Evolutionary conservation across 139 green algal genomes (phyloP), one percentile per base, ranked within the genome.

Genomic region (Gonium pectorale): DNA sequence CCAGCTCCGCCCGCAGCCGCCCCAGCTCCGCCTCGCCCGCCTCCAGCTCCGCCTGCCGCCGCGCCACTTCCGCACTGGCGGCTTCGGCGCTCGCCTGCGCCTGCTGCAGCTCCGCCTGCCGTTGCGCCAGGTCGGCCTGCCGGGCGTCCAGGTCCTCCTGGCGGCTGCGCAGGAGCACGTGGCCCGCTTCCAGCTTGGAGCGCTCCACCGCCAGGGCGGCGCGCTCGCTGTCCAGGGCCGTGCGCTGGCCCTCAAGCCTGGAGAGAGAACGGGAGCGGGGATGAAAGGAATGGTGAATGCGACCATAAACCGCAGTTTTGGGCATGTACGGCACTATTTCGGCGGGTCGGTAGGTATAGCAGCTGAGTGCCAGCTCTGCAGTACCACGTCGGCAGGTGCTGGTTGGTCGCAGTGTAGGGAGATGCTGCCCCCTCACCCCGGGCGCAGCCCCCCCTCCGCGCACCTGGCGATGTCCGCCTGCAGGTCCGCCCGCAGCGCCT

Each of bases 161-260:
- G 13, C 38, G 38, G 11, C 24, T 19, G 8, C 54, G 54, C 74
- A 81, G 52, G 27, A 37, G 56, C 26, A 41, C 49, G 38, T 67
- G 56, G 40, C 60, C 59, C 1, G 29, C 56, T 41, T 71, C 43
- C 29, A 73, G 43, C 3, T 62, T 43, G 2, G 24, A 51, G 0
- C 62, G 77, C 77, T 83, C 62, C n/a, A 15, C 9, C 15, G 62
- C 44, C n/a, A 74, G 41, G 5, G 77, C 60, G 43, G 43, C 77
- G 21, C 51, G 66, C 77, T 83, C 62, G 19, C 35, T 43, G 9
- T 63, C 60, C 41, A 83, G 43, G 0, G 46, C 35, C 0, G 22
- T 35, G 0, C 51, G 71, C 71, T 67, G 33, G 6, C 51, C 33
- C 24, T 80, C 51, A 21, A 80, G 24, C 71, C 51, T 80, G 71